phyloP scores from a whole-genome alignment of 1,284 basidiomycete genomes.

The Leccinum angustisporum region DNA sequence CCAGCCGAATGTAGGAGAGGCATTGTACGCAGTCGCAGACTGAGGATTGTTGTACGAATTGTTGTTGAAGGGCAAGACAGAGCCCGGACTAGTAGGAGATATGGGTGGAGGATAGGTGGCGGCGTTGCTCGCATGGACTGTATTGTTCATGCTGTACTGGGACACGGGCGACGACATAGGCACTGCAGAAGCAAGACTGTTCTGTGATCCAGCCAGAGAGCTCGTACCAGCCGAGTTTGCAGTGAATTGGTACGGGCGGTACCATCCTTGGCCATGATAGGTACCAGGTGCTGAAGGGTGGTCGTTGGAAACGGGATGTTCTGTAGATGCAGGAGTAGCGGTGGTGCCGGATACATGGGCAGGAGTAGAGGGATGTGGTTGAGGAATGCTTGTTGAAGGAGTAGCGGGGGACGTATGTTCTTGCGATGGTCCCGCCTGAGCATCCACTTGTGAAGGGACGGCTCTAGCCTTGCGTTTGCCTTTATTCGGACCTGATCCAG shows the following conservation, averaged over 20 bases:
- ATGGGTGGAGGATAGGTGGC: too few relatives aligned
- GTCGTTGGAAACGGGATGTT: not conserved
- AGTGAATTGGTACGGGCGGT: not conserved
- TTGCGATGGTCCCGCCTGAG: too few relatives aligned
- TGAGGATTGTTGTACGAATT: not conserved
- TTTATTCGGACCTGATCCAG: too few relatives aligned
- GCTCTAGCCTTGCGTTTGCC: too few relatives aligned
- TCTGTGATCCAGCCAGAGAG: not conserved
- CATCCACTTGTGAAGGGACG: too few relatives aligned
- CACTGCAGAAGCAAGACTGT: not conserved
- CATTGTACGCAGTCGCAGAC: not conserved
- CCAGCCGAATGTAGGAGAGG: not conserved
- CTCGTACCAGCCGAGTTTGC: not conserved
- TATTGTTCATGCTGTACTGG: not conserved
- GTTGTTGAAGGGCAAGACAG: not conserved
- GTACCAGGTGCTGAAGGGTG: not conserved
- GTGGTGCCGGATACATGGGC: not conserved
- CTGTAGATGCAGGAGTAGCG: not conserved
- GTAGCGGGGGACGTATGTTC: too few relatives aligned
- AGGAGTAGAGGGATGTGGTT: not conserved
- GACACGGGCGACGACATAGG: not conserved
- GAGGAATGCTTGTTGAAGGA: too few relatives aligned
- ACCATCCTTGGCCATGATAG: not conserved
- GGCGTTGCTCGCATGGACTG: not conserved
- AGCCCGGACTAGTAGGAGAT: not conserved